Evolutionary conservation across 306 rosid species (phyloP), one percentile per base, ranked within the genome.

Genomic region (Albizia julibrissin): DNA sequence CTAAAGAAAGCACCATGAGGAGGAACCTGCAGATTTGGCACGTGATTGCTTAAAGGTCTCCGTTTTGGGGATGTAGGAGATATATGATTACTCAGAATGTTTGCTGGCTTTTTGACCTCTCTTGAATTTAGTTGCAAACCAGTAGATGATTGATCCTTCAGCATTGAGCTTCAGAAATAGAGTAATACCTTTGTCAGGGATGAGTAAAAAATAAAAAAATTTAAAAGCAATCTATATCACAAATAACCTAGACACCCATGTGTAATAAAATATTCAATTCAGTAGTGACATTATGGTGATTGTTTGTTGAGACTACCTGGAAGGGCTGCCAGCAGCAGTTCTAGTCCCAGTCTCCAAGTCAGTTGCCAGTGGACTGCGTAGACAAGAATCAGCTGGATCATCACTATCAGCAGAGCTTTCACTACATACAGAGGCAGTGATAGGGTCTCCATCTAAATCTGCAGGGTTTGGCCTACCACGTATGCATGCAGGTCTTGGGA

Each of bases 21-120:
- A 79, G 99, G 97, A 82, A 92, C 94, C 87, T 84, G 97, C 73
- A 92, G 94, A 86, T 96, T 93, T 18, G 96, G 93, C 76, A 93
- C 98, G 75, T 91, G 97, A 69, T 88, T 84, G 82, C 98, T 80
- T 81, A 96, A 87, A 77, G 93, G 97, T 88, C 92, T 91, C 77
- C 87, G 84, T 84, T 91, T 96, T 31, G 99, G 94, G 22, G 93
- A 92, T 59, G 91, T 81, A 15, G 93, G 84, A 79, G 92, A 59
- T 24, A 65, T 50, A 29, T 86, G 91, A 86, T 83, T 91, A 52
- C 83, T 82, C 59, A 91, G 83, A 87, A 92, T 86, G 86, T 79
- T 86, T 24, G 84, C 87, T 31, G 94, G 69, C 71, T 92, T 88
- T 84, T 88, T 92, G 24, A 80, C 74, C 81, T 88, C 98, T 61